Conservation (phyloP, 2,329 filamentous ascomycete species). For the Aspergillus amoenus region DNA sequence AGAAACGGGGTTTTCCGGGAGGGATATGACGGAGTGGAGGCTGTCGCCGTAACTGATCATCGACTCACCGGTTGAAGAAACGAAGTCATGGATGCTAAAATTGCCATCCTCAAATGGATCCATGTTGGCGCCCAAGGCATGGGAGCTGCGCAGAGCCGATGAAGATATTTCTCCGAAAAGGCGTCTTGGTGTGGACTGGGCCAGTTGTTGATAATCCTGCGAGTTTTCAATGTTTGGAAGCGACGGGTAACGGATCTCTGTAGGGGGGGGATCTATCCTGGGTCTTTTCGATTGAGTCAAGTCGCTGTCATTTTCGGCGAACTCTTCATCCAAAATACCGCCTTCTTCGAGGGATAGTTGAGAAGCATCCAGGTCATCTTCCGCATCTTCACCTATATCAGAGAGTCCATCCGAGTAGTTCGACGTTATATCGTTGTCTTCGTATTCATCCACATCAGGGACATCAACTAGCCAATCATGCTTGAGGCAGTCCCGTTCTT, state of each 20-base stretch:
- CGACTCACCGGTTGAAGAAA: conserved; percentile 42
- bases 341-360: conserved; percentile 62
- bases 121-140: conserved; percentile 40
- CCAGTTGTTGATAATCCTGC: conserved; percentile 24
- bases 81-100: conserved; percentile 40
- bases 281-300: conserved; percentile 38
- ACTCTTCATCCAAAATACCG: conserved; percentile 26
- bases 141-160: conserved; percentile 56
- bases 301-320: conserved; percentile 34
- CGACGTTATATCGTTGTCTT: conserved; percentile 61
- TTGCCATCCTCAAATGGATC: conserved; percentile 32
- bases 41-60: conserved; percentile 35
- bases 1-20: conserved; percentile 34
- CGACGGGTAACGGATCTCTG: conserved; percentile 42
- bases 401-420: conserved; percentile 39
- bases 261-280: conserved; percentile 30
- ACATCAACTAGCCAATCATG: conserved; percentile 72
- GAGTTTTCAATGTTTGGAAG: conserved; percentile 42
- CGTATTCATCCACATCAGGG: conserved; percentile 59
- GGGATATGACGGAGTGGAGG: conserved; percentile 39
- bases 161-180: conserved; percentile 63
- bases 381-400: conserved; percentile 38
- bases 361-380: conserved; percentile 54
- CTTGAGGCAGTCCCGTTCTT: conserved; percentile 65
- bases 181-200: conserved; percentile 38